Conservation (phyloP, 108 stramenopile species). For the Parmales sp. region DNA sequence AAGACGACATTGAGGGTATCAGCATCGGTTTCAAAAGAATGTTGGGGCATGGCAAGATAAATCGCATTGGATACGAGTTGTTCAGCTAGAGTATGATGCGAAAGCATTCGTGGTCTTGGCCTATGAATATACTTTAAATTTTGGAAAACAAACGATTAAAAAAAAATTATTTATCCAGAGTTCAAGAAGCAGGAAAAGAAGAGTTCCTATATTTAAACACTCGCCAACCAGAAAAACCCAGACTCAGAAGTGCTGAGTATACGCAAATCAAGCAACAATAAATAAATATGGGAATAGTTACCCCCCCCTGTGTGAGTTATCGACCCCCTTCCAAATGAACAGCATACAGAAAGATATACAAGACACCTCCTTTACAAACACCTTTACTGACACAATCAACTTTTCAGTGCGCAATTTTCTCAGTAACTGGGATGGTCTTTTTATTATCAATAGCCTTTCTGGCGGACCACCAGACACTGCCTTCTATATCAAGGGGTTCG, state of each 20-base stretch:
- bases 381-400: neutral
- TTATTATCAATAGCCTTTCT: too few relatives aligned
- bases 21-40: neutral
- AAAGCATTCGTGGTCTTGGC: neutral
- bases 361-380: neutral
- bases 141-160: too few relatives aligned
- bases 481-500: too few relatives aligned
- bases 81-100: neutral
- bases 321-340: neutral
- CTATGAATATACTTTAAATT: neutral
- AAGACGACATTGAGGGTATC: neutral
- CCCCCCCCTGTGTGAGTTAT: neutral
- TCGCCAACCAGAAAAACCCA: neutral
- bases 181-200: too few relatives aligned
- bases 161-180: too few relatives aligned
- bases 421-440: neutral
- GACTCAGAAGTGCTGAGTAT: neutral
- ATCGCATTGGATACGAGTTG: neutral
- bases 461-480: too few relatives aligned
- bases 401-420: neutral
- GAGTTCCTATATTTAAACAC: too few relatives aligned
- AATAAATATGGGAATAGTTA: neutral
- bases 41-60: neutral
- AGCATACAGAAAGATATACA: neutral
- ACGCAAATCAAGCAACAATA: neutral